Evolutionary conservation across 2,329 filamentous ascomycete genomes (phyloP).

Genomic region (Dryadomyces sulphureus): DNA sequence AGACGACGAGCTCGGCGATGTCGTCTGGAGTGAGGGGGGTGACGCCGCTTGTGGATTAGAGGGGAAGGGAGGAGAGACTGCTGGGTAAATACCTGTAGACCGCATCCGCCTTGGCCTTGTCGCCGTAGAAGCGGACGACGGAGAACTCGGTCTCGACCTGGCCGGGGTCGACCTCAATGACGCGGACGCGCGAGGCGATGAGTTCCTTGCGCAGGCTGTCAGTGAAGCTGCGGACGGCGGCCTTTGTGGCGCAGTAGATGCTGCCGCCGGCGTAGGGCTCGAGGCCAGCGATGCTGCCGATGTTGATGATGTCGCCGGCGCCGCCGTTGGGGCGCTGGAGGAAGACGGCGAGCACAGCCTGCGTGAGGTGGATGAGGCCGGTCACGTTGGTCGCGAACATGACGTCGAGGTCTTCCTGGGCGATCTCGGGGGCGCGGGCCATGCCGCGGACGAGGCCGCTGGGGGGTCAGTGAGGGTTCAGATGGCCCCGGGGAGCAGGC

Average conservation of each 20-base stretch:
- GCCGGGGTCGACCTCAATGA: slow-evolving; percentile 82
- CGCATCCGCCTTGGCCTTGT: slow-evolving; percentile 77
- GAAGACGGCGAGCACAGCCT: slow-evolving; percentile 74
- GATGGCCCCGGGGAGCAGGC: slow-evolving; percentile 17
- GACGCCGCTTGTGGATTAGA: slow-evolving; percentile 37
- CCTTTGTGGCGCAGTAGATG: slow-evolving; percentile 91
- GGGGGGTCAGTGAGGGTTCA: not conserved
- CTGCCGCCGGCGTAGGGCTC: slow-evolving; percentile 74
- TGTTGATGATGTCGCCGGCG: slow-evolving; percentile 84
- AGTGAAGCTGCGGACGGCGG: slow-evolving; percentile 72
- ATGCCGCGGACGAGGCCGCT: slow-evolving; percentile 84
- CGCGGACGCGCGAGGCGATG: slow-evolving; percentile 61
- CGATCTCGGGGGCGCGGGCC: slow-evolving; percentile 72
- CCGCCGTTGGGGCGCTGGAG: slow-evolving; percentile 62
- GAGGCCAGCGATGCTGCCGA: slow-evolving; percentile 81
- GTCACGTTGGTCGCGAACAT: slow-evolving; percentile 95
- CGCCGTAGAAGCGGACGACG: slow-evolving; percentile 73
- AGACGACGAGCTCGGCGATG: slow-evolving; percentile 82
- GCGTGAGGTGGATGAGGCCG: slow-evolving; percentile 91
- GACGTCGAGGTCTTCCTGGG: slow-evolving; percentile 61
- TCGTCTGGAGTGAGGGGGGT: slow-evolving; percentile 81
- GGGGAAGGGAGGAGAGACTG: not conserved
- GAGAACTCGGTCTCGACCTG: slow-evolving; percentile 94
- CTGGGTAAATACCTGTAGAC: slow-evolving; percentile 56
- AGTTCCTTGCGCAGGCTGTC: slow-evolving; percentile 72